Percentiles rank a stretch among this genome's conserved stretches.
Evolutionary conservation across 371 early-diverging fungal genomes (phyloP).

Genomic region (Mortierella sp.): DNA sequence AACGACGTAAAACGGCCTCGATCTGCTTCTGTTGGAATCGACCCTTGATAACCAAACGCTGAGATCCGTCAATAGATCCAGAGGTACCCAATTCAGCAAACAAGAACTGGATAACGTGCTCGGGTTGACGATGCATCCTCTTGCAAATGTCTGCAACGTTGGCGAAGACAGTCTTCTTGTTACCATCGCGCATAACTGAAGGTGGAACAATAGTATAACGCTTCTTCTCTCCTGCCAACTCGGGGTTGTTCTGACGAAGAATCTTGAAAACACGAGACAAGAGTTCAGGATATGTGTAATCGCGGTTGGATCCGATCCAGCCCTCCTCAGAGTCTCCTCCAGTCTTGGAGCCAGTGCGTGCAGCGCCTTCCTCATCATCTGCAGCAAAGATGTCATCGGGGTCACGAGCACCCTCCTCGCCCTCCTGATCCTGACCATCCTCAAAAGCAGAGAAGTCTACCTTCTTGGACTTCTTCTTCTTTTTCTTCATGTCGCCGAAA

Average conservation of each 20-base stretch:
- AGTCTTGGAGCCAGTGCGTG: slow-evolving; percentile 59
- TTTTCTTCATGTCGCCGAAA: slow-evolving; percentile 87
- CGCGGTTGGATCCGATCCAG: slow-evolving; percentile 92
- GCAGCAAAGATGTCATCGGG: slow-evolving; percentile 59
- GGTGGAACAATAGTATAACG: slow-evolving; percentile 96
- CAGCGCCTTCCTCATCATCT: slow-evolving; percentile 74
- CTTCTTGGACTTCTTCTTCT: slow-evolving; percentile 94
- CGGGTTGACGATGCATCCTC: slow-evolving; percentile 95
- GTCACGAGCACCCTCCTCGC: slow-evolving; percentile 56
- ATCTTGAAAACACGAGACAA: slow-evolving; percentile 92
- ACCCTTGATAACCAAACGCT: slow-evolving; percentile 98
- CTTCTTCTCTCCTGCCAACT: slow-evolving; percentile 92
- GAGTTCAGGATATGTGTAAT: slow-evolving; percentile 95
- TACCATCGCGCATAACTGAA: slow-evolving; percentile 92
- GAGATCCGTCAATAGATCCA: slow-evolving; percentile 96
- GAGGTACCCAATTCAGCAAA: slow-evolving; percentile 99
- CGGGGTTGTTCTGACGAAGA: slow-evolving; percentile 95
- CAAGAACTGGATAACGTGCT: slow-evolving; percentile 98
- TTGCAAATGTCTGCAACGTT: slow-evolving; percentile 95
- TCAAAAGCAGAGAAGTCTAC: slow-evolving; percentile 89
- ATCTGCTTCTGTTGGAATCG: slow-evolving; percentile 99
- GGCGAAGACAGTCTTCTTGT: slow-evolving; percentile 96
- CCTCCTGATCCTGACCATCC: slow-evolving; percentile 73
- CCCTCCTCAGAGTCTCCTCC: slow-evolving; percentile 70
- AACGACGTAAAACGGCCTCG: slow-evolving; percentile 97